Base-by-base conservation (phyloP, 495 filamentous ascomycete species). In the Aspergillus mulundensis region DNA sequence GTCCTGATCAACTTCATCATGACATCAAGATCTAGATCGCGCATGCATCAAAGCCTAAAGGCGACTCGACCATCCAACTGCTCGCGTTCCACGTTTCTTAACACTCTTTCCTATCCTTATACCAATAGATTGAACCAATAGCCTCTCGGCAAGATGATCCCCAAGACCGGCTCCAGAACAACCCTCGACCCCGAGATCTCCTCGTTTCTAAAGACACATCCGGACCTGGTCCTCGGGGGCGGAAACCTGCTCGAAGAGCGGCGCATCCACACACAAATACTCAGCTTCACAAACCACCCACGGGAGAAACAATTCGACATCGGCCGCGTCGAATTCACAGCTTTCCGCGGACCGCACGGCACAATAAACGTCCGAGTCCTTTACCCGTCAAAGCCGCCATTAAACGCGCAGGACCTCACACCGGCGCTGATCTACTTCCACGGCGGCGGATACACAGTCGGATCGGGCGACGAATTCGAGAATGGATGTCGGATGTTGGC, bases 401-500 rank as follows among this genome's bases (percentile, higher is more conserved):
- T 36, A 10, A 36, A 36, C 12, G 32, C 32, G 7, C 32, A 36
- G 11, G 12, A 24, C 23, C 50, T 42, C n/a, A 23, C 24, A 2
- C 50, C 50, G 10, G 50, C 50, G 5, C 39, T 53, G 12, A 43
- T 74, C 20, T 73, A 74, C 52, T 70, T 70, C 34, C 70, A 76
- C 43, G 71, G 71, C 3, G 70, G 70, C 1, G 69, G 69, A 1
- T 74, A 70, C 50, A 69, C 68, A 0, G 57, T 71, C 14, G 71
- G 70, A 0, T 64, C 45, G 5, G 67, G 70, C 15, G 70, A 73
- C 38, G 67, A 74, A 50, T 74, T 72, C 45, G 71, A 76, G 50
- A 70, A 73, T 34, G 67, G 70, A 3, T 56, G 68, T 4, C 64
- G 70, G 0, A 34, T 72, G 14, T 50, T 71, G 1, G 69, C 70